Base-by-base conservation (phyloP, 202 grass and related monocot species). In the Dendrocalamus latiflorus region DNA sequence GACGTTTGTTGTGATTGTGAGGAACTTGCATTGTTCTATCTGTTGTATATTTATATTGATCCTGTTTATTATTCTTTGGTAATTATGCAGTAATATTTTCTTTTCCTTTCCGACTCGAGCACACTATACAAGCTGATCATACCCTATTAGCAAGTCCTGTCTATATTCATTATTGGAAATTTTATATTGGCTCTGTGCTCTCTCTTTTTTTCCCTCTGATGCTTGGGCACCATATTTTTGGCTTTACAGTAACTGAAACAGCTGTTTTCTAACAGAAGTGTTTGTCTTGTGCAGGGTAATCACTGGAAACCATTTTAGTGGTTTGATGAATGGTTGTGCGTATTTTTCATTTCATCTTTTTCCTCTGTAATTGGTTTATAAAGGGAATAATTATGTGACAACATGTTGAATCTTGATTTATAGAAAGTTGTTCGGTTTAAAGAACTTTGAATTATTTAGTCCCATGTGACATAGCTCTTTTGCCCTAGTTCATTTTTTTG, bases 371-470 rank as follows among this genome's bases (percentile, higher is more conserved):
- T n/a, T n/a, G n/a, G n/a, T n/a, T n/a, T n/a, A n/a, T n/a, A n/a
- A n/a, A n/a, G n/a, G n/a, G n/a, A n/a, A n/a, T n/a, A n/a, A n/a
- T n/a, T n/a, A n/a, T n/a, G n/a, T n/a, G n/a, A n/a, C n/a, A n/a
- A n/a, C n/a, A n/a, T n/a, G n/a, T n/a, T n/a, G n/a, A n/a, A n/a
- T n/a, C n/a, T n/a, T n/a, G n/a, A n/a, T n/a, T n/a, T n/a, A n/a
- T n/a, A n/a, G n/a, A n/a, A n/a, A n/a, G n/a, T n/a, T 86, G 74
- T 82, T 87, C 69, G 42, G 74, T 87, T 87, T 74, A 79, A 87
- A 86, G 51, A 69, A 86, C 45, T 41, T 68, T 15, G 58, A 82
- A 87, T 90, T 79, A 70, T 64, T 56, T 54, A 37, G 53, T 24
- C 84, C 45, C 8, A 25, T 53, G 4, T 56, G 28, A 67, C 20